Conservation (phyloP, 805 yeast species). For the Zygoascus bituminiphila region DNA sequence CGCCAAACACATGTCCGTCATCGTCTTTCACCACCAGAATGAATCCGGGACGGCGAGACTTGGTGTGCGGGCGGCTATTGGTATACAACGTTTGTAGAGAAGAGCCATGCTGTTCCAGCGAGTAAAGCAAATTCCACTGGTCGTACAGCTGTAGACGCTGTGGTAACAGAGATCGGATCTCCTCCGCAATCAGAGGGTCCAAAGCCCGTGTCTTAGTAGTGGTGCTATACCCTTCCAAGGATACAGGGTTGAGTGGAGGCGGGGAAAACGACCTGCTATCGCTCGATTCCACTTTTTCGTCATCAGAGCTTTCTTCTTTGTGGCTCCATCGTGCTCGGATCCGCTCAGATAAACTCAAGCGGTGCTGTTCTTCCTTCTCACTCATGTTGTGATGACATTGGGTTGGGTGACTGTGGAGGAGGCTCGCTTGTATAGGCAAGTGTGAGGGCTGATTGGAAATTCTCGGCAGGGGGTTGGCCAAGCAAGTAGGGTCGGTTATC, state of each 20-base stretch:
- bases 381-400: neutral
- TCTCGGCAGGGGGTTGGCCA: too few species aligned
- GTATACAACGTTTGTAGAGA: slow-evolving; percentile 68
- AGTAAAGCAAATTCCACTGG: slow-evolving; percentile 69
- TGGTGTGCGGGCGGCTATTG: slow-evolving; percentile 25
- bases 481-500: too few species aligned
- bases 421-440: too few species aligned
- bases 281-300: neutral
- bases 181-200: slow-evolving; percentile 58
- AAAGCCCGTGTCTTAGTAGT: slow-evolving; percentile 54
- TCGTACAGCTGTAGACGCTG: slow-evolving; percentile 68
- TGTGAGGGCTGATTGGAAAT: too few species aligned
- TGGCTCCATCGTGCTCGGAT: neutral
- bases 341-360: neutral
- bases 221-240: slow-evolving; percentile 50
- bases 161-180: slow-evolving; percentile 66
- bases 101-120: slow-evolving; percentile 90
- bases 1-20: slow-evolving; percentile 61
- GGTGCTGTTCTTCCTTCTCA: neutral
- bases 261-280: slow-evolving; percentile 5
- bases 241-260: slow-evolving; percentile 21
- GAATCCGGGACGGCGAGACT: slow-evolving; percentile 49
- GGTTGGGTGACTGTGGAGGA: too few species aligned
- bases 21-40: slow-evolving; percentile 64
- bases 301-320: neutral